Conservation (phyloP, 768 basidiomycete species). For the Amanita rubescens region DNA sequence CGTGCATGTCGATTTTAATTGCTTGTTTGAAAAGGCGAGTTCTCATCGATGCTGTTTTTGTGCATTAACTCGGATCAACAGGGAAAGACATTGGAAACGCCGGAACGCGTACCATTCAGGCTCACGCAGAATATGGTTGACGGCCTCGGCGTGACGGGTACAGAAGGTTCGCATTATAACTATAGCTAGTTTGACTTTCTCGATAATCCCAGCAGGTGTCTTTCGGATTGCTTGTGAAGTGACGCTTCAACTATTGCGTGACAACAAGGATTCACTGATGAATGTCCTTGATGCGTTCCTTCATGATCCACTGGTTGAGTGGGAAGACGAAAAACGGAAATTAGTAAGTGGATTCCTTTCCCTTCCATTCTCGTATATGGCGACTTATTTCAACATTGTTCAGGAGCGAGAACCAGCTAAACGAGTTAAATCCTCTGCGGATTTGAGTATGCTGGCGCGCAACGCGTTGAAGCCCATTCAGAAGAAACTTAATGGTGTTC, state of each 20-base stretch:
- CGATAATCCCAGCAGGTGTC: slow-evolving; percentile 44
- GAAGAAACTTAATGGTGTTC: slow-evolving; percentile 73
- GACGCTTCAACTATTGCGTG: slow-evolving; percentile 76
- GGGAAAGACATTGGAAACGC: slow-evolving; percentile 80
- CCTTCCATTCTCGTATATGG: no score
- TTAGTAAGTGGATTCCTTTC: slow-evolving; percentile 28
- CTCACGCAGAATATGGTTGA: slow-evolving; percentile 91
- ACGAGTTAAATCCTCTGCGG: slow-evolving; percentile 39
- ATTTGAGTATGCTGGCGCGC: slow-evolving; percentile 63
- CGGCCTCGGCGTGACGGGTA: slow-evolving; percentile 86
- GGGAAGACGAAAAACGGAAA: slow-evolving; percentile 77
- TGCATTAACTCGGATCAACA: slow-evolving; percentile 22
- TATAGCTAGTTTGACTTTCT: neutral
- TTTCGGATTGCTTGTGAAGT: slow-evolving; percentile 88
- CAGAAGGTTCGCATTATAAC: slow-evolving; percentile 56
- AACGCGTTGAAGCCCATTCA: slow-evolving; percentile 75
- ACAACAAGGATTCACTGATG: slow-evolving; percentile 90
- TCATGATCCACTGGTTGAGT: slow-evolving; percentile 95
- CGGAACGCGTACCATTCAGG: slow-evolving; percentile 91
- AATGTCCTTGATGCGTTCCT: slow-evolving; percentile 94
- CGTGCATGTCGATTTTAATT: slow-evolving; percentile 97
- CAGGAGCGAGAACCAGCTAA: slow-evolving; percentile 39
- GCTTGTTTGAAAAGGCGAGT: slow-evolving; percentile 88
- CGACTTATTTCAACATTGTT: no score
- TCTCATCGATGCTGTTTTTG: neutral